Conservation (phyloP, 768 basidiomycete species). For the Lepiota venenata region DNA sequence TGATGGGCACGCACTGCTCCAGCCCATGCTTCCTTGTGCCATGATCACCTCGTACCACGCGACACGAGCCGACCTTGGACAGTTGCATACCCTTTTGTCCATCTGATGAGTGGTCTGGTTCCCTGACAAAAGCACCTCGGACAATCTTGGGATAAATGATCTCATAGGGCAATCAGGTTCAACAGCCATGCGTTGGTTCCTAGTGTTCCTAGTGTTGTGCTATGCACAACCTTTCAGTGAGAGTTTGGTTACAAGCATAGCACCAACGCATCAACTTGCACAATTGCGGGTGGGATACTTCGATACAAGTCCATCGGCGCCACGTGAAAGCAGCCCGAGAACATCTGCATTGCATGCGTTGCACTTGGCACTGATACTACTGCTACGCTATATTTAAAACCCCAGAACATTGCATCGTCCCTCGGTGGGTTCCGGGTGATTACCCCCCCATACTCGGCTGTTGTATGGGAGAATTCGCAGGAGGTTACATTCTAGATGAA, state of each 20-base stretch:
- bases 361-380: neutral
- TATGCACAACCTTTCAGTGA: no score
- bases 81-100: neutral
- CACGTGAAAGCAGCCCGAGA: conserved; percentile 1
- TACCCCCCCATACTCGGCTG: neutral
- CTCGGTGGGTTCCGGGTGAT: neutral
- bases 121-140: neutral
- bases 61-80: neutral
- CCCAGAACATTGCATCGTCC: conserved; percentile 2
- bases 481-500: no score
- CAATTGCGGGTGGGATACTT: neutral
- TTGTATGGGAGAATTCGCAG: no score
- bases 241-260: no score
- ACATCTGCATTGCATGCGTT: conserved; percentile 6
- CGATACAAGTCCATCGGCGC: neutral
- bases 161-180: no score
- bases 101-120: neutral
- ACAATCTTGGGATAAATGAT: neutral
- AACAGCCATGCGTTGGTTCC: no score
- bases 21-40: neutral
- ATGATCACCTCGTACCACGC: conserved; percentile 1
- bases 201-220: no score
- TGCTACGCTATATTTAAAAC: conserved; percentile 4
- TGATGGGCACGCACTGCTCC: neutral
- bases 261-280: no score